These are phyloP conservation scores for Mycena chlorophos DNA, from an alignment of 768 basidiomycete genomes.

Conservation along the genomic window DNA sequence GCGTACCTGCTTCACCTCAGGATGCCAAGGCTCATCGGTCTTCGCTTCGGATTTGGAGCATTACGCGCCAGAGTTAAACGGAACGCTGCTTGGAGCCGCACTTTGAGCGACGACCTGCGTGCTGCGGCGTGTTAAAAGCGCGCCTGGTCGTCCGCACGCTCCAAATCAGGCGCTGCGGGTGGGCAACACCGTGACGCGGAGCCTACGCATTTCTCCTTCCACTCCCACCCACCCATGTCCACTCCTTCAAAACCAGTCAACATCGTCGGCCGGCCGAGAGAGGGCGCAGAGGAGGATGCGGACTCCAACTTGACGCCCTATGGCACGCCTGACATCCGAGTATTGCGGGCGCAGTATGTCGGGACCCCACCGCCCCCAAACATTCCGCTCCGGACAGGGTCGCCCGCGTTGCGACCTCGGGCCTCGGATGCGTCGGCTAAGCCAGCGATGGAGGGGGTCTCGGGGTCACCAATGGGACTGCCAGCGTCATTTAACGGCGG, in stretches of 20 bases:
- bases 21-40: too few relatives aligned
- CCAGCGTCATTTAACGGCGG: too few relatives aligned
- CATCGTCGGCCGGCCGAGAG: conserved; percentile 38
- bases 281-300: conserved; percentile 22
- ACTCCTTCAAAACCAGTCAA: conserved; percentile 58
- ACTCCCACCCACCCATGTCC: conserved; percentile 38
- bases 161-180: not conserved
- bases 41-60: too few relatives aligned
- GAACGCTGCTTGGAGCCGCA: too few relatives aligned
- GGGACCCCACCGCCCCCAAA: conserved; percentile 60
- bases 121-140: too few relatives aligned
- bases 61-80: too few relatives aligned
- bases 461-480: conserved; percentile 22
- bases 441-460: conserved; percentile 17
- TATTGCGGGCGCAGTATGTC: conserved; percentile 63
- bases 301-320: conserved; percentile 39
- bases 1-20: too few relatives aligned
- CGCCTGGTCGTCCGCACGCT: not conserved
- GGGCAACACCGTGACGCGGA: not conserved
- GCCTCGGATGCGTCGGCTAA: conserved; percentile 18
- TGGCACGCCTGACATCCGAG: conserved; percentile 66
- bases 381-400: conserved; percentile 46
- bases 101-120: too few relatives aligned
- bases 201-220: conserved; percentile 6
- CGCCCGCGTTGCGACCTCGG: conserved; percentile 21